phyloP scores from a whole-genome alignment of 257 asterid species.

The Solanum chilense region DNA sequence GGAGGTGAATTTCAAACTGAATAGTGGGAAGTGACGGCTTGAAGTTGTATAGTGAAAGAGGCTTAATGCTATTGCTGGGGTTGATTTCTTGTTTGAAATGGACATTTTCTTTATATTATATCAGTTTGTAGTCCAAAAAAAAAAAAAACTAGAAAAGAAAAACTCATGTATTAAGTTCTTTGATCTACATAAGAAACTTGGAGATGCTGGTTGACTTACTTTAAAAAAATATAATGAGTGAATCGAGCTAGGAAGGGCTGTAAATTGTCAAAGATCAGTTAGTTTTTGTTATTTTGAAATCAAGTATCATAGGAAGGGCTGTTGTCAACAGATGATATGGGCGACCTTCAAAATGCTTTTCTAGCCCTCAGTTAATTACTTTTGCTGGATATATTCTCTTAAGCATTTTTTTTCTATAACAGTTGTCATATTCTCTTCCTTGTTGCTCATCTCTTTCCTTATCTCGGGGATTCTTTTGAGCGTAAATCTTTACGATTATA shows the following conservation, averaged over 20 bases:
- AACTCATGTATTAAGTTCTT: not conserved
- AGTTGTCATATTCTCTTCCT: not conserved
- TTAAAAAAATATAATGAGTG: not conserved
- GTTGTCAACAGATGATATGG: not conserved
- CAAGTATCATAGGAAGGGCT: not conserved
- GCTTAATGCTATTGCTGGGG: not conserved
- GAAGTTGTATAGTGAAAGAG: not conserved
- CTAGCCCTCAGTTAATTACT: not conserved
- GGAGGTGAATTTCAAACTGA: not conserved
- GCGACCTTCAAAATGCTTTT: not conserved
- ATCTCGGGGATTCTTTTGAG: not conserved
- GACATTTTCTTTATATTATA: not conserved
- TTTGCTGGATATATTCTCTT: not conserved
- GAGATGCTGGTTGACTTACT: not conserved
- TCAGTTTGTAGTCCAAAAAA: not conserved
- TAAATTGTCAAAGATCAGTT: not conserved
- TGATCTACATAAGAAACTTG: not conserved
- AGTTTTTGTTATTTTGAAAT: not conserved
- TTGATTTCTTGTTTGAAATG: not conserved
- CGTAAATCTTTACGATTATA: not conserved
- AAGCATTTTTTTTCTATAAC: not conserved
- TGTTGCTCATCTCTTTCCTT: not conserved
- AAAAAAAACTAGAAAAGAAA: not conserved
- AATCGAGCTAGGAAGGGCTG: not conserved
- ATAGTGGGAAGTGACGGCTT: not conserved